Evolutionary conservation across 1,284 basidiomycete species (phyloP), one percentile per base, ranked within the genome.

Genomic region (Melampsora larici-populina): DNA sequence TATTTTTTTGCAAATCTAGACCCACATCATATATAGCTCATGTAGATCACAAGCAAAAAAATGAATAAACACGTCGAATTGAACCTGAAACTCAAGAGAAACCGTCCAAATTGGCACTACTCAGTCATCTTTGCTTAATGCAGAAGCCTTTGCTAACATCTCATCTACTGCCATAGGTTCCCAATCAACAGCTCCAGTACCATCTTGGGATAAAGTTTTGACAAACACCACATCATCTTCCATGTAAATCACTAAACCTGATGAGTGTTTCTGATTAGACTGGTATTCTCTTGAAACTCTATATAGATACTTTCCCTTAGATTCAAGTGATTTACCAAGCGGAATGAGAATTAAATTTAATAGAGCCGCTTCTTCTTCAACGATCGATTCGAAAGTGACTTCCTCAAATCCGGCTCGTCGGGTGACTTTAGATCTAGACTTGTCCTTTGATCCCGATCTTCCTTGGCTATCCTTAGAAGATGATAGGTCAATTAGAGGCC

Each of bases 261-360:
- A 60, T 13, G 51, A 60, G 29, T n/a, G 55, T 40, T 29, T 64
- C 8, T 74, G 62, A 18, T 46, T 26, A 68, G 15, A 9, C n/a
- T 51, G 17, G 26, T 67, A 76, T 60, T 76, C 64, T 11, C 66
- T 68, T 18, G 58, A 70, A 60, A 77, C 75, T 70, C 67, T 77
- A 48, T 68, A 77, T 48, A 77, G 49, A 6, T 66, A 70, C 33
- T 55, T 46, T 6, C 75, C 75, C 46, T 70, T 64, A 2, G 75
- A 77, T 40, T 77, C 67, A 18, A 77, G 60, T 26, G 75, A 62
- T 62, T 77, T 77, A 26, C 75, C 75, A 58, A 77, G 43, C n/a
- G 67, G 60, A 24, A 77, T 77, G 26, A 77, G 21, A 43, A 77
- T 49, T n/a, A 77, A 46, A n/a, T 77, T 77, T 18, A 62, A 63